Conservation (phyloP, 306 rosid genomes). For the Cicer bijugum region DNA sequence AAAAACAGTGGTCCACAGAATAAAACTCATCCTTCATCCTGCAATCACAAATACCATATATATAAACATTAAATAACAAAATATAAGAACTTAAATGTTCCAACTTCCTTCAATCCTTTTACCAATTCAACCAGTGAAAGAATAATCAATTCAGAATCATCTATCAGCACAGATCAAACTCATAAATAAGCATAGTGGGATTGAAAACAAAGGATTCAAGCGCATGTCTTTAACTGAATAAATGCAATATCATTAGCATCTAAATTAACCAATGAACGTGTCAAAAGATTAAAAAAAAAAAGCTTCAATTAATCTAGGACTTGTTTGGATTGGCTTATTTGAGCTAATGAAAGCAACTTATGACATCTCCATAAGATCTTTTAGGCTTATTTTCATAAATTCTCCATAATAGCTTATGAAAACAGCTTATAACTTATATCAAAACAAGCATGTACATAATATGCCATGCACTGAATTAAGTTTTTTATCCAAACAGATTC, state of each 20-base stretch:
- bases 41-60: slow-evolving; percentile 4
- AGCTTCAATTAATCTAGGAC: background rate
- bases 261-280: background rate
- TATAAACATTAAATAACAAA: background rate
- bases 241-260: background rate
- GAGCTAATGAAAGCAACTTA: too few species aligned
- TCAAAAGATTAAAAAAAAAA: background rate
- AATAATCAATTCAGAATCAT: background rate
- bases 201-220: background rate
- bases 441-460: too few species aligned
- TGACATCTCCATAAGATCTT: too few species aligned
- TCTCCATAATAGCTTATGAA: too few species aligned
- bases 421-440: too few species aligned
- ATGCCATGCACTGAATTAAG: too few species aligned
- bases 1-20: slow-evolving; percentile 7
- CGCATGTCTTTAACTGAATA: slow-evolving; percentile 3
- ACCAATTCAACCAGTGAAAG: background rate
- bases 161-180: background rate
- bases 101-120: slow-evolving; percentile 13
- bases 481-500: too few species aligned
- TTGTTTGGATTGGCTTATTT: too few species aligned
- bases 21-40: slow-evolving; percentile 16
- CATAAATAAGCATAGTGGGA: background rate
- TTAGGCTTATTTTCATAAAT: too few species aligned
- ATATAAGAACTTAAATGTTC: slow-evolving; percentile 11